Evolutionary conservation across 2,329 filamentous ascomycete species (phyloP).

Genomic region (Aphanocladium album): DNA sequence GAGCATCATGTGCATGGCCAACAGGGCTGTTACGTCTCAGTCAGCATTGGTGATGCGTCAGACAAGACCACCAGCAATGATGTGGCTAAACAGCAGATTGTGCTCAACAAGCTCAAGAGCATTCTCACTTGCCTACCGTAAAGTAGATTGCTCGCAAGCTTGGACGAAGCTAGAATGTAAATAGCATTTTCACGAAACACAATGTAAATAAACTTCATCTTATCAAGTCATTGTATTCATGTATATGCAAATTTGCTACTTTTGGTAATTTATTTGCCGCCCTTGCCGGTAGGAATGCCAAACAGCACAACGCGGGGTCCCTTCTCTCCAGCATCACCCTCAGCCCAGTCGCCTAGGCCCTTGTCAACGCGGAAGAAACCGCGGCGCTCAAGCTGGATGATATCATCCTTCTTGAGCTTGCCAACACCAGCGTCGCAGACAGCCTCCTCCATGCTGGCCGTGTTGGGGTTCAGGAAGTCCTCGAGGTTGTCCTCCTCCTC

Average conservation of each 20-base stretch:
- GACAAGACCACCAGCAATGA: slow-evolving; percentile 51
- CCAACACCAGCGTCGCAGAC: slow-evolving; percentile 77
- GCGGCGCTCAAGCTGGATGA: slow-evolving; percentile 92
- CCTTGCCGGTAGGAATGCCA: slow-evolving; percentile 53
- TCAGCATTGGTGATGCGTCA: slow-evolving; percentile 56
- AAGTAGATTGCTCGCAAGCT: not conserved
- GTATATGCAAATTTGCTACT: not conserved
- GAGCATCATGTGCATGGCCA: slow-evolving; percentile 49
- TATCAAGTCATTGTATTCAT: slow-evolving; percentile 6
- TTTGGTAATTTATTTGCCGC: slow-evolving; percentile 29
- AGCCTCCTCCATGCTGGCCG: slow-evolving; percentile 68
- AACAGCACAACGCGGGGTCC: slow-evolving; percentile 50
- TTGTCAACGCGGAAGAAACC: slow-evolving; percentile 87
- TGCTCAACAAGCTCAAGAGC: slow-evolving; percentile 27
- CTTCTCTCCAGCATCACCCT: slow-evolving; percentile 44
- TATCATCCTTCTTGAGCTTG: slow-evolving; percentile 76
- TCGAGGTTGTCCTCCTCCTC: slow-evolving; percentile 83
- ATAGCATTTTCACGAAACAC: not conserved
- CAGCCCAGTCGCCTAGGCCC: slow-evolving; percentile 45
- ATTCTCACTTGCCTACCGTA: slow-evolving; percentile 25
- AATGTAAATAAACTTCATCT: not conserved
- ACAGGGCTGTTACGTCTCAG: slow-evolving; percentile 54
- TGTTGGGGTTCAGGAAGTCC: slow-evolving; percentile 73
- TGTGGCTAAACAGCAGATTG: slow-evolving; percentile 22
- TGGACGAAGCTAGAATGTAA: not conserved